phyloP scores from a whole-genome alignment of 2,329 filamentous ascomycete genomes.

The Celoporthe dispersa region DNA sequence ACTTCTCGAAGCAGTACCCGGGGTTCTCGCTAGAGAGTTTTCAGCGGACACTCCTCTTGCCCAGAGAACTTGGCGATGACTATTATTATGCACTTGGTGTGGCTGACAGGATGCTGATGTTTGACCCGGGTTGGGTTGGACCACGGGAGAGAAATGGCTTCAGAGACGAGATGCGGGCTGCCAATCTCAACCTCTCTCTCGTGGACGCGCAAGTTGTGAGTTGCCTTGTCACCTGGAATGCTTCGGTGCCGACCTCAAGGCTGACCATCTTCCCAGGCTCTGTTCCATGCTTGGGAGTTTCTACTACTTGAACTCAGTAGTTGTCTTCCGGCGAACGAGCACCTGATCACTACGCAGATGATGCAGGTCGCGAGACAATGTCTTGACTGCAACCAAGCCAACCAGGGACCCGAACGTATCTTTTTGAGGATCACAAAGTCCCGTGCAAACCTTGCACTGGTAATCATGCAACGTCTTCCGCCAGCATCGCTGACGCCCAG shows the following conservation, averaged over 20 bases:
- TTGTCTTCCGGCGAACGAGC: conserved; percentile 54
- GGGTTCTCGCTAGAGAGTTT: conserved; percentile 77
- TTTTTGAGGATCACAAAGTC: conserved; percentile 78
- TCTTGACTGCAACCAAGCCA: conserved; percentile 74
- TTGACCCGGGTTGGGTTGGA: conserved; percentile 79
- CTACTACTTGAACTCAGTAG: conserved; percentile 82
- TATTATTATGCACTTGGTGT: conserved; percentile 86
- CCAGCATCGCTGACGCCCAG: conserved; percentile 55
- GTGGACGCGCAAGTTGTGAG: conserved; percentile 89
- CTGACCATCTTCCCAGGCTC: conserved; percentile 52
- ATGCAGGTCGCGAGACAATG: conserved; percentile 77
- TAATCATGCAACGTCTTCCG: conserved; percentile 79
- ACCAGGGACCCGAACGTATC: conserved; percentile 76
- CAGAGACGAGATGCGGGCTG: conserved; percentile 78
- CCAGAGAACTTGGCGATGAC: conserved; percentile 68
- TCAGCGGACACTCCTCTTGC: conserved; percentile 72
- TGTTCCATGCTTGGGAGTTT: conserved; percentile 89
- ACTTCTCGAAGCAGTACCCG: conserved; percentile 79
- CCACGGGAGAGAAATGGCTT: conserved; percentile 70
- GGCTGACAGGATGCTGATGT: conserved; percentile 75
- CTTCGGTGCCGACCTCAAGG: not conserved
- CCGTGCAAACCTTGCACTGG: conserved; percentile 79
- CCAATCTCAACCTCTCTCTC: conserved; percentile 88
- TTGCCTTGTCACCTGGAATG: conserved; percentile 26
- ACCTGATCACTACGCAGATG: conserved; percentile 69